Evolutionary conservation across 345 rosid genomes (phyloP).

Genomic region (Heritiera littoralis): DNA sequence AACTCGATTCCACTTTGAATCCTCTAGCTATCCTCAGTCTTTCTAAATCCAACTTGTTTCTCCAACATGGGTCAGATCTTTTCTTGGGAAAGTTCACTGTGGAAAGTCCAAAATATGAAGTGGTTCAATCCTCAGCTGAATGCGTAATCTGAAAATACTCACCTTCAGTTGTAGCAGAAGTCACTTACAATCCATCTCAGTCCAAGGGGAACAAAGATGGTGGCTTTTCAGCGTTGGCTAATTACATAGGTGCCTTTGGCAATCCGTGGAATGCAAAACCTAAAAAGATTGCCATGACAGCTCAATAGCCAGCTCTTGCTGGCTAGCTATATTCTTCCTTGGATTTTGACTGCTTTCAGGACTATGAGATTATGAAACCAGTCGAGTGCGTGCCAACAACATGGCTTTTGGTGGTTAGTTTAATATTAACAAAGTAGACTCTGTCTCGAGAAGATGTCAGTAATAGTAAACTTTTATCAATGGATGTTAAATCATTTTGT

Average conservation of each 20-base stretch:
- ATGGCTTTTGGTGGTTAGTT: neutral
- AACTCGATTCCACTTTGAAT: neutral
- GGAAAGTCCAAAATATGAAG: constrained; percentile 12
- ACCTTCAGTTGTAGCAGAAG: too few relatives aligned
- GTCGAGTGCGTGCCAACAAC: constrained; percentile 45
- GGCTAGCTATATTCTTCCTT: constrained; percentile 89
- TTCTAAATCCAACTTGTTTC: neutral
- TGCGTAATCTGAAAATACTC: too few relatives aligned
- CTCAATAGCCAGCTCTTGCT: constrained; percentile 63
- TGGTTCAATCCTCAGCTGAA: neutral
- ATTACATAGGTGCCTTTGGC: constrained; percentile 81
- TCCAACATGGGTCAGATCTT: neutral
- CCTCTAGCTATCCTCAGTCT: neutral
- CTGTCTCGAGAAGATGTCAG: too few relatives aligned
- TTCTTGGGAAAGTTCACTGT: neutral
- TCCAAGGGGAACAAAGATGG: neutral
- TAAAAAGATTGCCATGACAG: constrained; percentile 79
- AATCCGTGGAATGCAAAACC: constrained; percentile 73
- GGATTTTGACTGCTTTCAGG: constrained; percentile 59
- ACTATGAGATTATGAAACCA: constrained; percentile 44
- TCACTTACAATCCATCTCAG: too few relatives aligned
- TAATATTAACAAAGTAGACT: too few relatives aligned
- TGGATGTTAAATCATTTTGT: too few relatives aligned
- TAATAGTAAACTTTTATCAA: too few relatives aligned
- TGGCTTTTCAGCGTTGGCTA: constrained; percentile 58